phyloP scores from a whole-genome alignment of 2,329 filamentous ascomycete genomes.

The Neofusicoccum laricinum region DNA sequence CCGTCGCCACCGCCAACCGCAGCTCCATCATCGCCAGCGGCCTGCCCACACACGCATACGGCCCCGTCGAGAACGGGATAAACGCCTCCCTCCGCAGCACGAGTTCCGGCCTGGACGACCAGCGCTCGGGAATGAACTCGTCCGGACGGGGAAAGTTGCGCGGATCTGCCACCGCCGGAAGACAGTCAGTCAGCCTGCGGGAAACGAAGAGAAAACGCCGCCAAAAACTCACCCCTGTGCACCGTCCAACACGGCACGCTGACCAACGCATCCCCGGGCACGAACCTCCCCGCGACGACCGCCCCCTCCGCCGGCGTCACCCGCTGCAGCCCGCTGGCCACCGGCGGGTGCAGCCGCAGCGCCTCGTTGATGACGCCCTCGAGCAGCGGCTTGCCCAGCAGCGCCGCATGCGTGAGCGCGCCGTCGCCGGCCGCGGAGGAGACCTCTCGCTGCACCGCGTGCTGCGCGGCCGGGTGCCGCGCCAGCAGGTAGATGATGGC shows the following conservation, averaged over 20 bases:
- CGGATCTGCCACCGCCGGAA: background rate
- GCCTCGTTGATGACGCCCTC: constrained; percentile 41
- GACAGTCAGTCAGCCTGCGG: too few species aligned
- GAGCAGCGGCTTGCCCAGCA: constrained; percentile 33
- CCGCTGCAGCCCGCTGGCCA: constrained; percentile 36
- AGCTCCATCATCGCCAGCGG: constrained; percentile 66
- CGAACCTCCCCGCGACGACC: constrained; percentile 33
- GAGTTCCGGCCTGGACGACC: constrained; percentile 30
- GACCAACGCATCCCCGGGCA: constrained; percentile 29
- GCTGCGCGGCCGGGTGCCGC: constrained; percentile 35
- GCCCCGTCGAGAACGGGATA: constrained; percentile 53
- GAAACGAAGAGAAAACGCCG: too few species aligned
- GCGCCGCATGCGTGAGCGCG: constrained; percentile 33
- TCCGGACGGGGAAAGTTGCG: constrained; percentile 19
- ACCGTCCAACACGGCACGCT: constrained; percentile 30
- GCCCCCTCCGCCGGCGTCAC: constrained; percentile 35
- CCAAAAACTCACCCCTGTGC: constrained; percentile 28
- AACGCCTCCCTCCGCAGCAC: constrained; percentile 25
- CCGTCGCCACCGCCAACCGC: constrained; percentile 59
- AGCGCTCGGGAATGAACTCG: constrained; percentile 31
- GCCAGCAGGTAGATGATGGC: constrained; percentile 45
- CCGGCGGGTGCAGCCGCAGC: constrained; percentile 40
- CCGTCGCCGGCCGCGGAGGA: too few species aligned
- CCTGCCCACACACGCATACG: constrained; percentile 71
- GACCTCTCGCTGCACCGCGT: constrained; percentile 33